Base-by-base conservation (phyloP, 176 grass and related monocot genomes). In the Bolboschoenus planiculmis region DNA sequence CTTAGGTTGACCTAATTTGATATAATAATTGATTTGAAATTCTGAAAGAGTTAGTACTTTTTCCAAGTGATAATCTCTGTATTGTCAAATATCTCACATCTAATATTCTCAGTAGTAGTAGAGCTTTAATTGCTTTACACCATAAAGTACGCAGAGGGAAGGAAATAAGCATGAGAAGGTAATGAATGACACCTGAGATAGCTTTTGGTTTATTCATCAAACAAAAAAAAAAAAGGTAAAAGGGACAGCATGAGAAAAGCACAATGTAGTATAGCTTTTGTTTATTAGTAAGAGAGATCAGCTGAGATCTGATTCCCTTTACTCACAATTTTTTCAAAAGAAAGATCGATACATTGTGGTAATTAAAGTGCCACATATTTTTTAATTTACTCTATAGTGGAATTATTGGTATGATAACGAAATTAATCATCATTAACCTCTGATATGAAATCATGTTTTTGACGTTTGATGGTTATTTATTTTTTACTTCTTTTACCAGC, bases 261-360 rank as follows among this genome's bases (percentile, higher is more conserved):
- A 82, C 24, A 64, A 63, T 82, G 80, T 82, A 82, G 56, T 62
- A 62, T 82, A 81, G 80, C 56, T 82, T 82, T 82, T 82, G 80
- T 82, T 82, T 82, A 82, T 61, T 82, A 82, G 80, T 50, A n/a
- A 34, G 80, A 65, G 56, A 62, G 56, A 62, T 82, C 56, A 16
- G 27, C 80, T 46, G 56, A 82, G 80, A 82, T 82, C 56, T 63
- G 54, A 82, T 82, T 82, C 80, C 58, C 15, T 66, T 82, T 50
- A 37, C 20, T 82, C 56, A n/a, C n/a, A 11, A 82, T 10, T 65
- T 65, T 82, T 81, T 82, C 80, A 65, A 82, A 82, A 43, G 56
- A 2, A 63, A 82, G 58, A 44, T n/a, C n/a, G n/a, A n/a, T 62
- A 65, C 80, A 43, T 66, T 36, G 35, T 43, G 78, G 21, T 43